A percentile compares a stretch with the other conserved stretches of the same genome.
These are phyloP conservation scores for Beta macrorhiza DNA, from an alignment of 179 eudicot species.

Conservation along the genomic window DNA sequence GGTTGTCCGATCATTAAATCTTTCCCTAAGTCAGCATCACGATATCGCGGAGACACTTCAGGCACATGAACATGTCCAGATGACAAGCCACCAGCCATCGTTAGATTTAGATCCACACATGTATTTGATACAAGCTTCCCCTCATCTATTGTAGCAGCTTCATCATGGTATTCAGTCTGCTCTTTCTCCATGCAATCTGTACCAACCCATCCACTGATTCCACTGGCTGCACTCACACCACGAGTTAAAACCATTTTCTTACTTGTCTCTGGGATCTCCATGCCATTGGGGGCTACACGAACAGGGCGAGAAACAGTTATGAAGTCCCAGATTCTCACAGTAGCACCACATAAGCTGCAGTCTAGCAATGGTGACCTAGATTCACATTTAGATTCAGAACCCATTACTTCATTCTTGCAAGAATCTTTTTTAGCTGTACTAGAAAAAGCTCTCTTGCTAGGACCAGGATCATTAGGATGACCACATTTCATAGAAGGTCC, in stretches of 20 bases:
- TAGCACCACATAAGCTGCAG: conserved; percentile 98
- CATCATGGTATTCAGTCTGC: conserved; percentile 78
- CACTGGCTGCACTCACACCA: conserved; percentile 98
- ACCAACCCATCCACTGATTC: conserved; percentile 89
- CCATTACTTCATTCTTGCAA: conserved; percentile 45
- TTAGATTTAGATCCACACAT: conserved; percentile 72
- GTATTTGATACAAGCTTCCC: conserved; percentile 64
- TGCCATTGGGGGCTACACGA: conserved; percentile 66
- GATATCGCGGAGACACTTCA: conserved; percentile 52
- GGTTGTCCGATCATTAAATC: conserved; percentile 91
- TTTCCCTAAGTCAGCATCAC: conserved; percentile 63
- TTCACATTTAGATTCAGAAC: conserved; percentile 67
- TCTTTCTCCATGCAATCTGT: conserved; percentile 70
- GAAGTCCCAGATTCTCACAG: conserved; percentile 93
- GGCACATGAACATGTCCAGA: conserved; percentile 52
- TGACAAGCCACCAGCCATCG: conserved; percentile 79
- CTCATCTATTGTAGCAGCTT: conserved; percentile 79
- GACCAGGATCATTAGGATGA: conserved; percentile 57
- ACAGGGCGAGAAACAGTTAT: conserved; percentile 77
- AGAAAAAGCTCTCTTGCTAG: conserved; percentile 79
- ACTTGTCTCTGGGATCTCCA: conserved; percentile 72
- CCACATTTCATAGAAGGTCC: conserved; percentile 55
- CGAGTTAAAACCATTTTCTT: conserved; percentile 82
- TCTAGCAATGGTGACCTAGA: conserved; percentile 91
- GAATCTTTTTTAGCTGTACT: conserved; percentile 57